Conservation (phyloP, 2,329 filamentous ascomycete genomes). For the Davidsoniella australis region DNA sequence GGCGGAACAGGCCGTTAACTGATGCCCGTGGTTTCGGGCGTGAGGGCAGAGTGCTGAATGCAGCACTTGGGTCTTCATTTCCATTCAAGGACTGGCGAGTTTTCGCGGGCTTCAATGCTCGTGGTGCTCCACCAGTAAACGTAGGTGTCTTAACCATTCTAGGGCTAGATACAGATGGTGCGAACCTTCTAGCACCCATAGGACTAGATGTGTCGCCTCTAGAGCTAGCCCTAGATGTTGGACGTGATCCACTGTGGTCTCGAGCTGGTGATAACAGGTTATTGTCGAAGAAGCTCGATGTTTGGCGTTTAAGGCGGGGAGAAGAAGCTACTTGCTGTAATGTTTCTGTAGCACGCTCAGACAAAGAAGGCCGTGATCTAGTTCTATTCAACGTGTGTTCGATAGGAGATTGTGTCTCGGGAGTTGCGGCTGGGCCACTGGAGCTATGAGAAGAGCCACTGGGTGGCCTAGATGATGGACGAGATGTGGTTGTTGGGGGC, state of each 20-base stretch:
- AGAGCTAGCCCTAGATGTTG: conserved; percentile 8
- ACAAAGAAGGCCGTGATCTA: conserved; percentile 27
- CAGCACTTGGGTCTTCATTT: conserved; percentile 17
- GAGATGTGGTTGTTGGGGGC: conserved; percentile 1
- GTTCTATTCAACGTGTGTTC: neutral
- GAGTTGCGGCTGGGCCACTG: conserved; percentile 13
- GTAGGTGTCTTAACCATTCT: conserved; percentile 29
- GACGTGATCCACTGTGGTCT: conserved; percentile 17
- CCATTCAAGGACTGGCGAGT: conserved; percentile 8
- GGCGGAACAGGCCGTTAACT: conserved; percentile 35
- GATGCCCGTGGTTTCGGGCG: conserved; percentile 36
- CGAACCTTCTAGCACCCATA: conserved; percentile 23
- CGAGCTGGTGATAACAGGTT: conserved; percentile 14
- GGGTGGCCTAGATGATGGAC: conserved; percentile 3
- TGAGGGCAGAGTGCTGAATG: conserved; percentile 29
- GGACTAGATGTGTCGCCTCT: conserved; percentile 24
- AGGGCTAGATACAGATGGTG: conserved; percentile 22
- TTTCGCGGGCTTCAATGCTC: conserved; percentile 23
- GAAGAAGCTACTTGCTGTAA: conserved; percentile 63
- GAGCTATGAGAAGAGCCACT: conserved; percentile 4
- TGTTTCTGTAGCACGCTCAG: conserved; percentile 75
- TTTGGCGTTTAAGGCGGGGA: conserved; percentile 47
- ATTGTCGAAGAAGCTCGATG: conserved; percentile 55
- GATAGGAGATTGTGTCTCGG: conserved; percentile 10
- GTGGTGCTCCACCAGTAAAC: conserved; percentile 29